Percentiles rank a stretch among this genome's conserved stretches.
Evolutionary conservation across 1,284 basidiomycete genomes (phyloP).

Genomic region (Pseudozyma sp.): DNA sequence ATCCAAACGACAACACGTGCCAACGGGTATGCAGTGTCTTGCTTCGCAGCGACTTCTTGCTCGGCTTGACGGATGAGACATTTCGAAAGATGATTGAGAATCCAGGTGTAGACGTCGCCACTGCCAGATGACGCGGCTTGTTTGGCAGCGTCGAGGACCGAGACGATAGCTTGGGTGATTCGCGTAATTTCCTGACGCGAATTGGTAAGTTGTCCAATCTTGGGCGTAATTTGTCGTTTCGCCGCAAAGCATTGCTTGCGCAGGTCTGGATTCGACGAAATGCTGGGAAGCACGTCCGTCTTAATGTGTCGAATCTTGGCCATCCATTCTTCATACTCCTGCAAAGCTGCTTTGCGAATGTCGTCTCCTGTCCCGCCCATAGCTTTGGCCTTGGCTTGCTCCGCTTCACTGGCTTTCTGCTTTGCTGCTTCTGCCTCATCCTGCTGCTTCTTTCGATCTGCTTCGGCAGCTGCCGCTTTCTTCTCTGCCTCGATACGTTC

Average conservation of each 20-base stretch:
- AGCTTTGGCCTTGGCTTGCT: constrained; percentile 28
- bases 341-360: constrained; percentile 38
- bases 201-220: constrained; percentile 91
- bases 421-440: constrained; percentile 41
- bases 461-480: constrained; percentile 47
- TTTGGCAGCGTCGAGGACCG: constrained; percentile 71
- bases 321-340: constrained; percentile 57
- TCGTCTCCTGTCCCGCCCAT: constrained; percentile 49
- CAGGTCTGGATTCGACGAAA: constrained; percentile 76
- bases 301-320: constrained; percentile 76
- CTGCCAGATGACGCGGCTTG: constrained; percentile 65
- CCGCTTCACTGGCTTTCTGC: constrained; percentile 44
- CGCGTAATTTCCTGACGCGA: constrained; percentile 77
- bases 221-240: constrained; percentile 87
- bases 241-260: constrained; percentile 72
- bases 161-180: constrained; percentile 79
- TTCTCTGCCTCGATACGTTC: constrained; percentile 57
- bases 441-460: constrained; percentile 27
- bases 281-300: constrained; percentile 77
- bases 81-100: constrained; percentile 88
- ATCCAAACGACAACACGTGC: constrained; percentile 81
- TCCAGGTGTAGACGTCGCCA: constrained; percentile 75
- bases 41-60: constrained; percentile 90
- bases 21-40: constrained; percentile 84
- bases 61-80: constrained; percentile 91